These are phyloP conservation scores for Trichosporon sp. DNA, from an alignment of 1,284 basidiomycete species.

Conservation along the genomic window DNA sequence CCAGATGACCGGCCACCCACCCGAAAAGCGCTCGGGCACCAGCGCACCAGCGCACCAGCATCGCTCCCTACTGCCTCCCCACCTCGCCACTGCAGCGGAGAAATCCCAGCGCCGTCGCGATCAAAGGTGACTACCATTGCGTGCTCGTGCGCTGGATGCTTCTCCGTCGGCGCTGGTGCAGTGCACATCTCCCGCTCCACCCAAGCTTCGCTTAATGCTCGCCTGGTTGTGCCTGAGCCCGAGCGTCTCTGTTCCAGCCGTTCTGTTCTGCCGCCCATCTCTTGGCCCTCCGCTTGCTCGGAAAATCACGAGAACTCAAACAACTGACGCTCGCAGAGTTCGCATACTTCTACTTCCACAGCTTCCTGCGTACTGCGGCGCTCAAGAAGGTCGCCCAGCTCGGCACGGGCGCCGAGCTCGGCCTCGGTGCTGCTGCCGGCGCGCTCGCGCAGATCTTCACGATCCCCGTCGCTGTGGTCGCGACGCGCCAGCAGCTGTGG, in stretches of 20 bases:
- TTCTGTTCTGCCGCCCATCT: too few species aligned
- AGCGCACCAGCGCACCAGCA: too few species aligned
- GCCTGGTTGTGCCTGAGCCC: too few species aligned
- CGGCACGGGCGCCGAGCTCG: slow-evolving; percentile 74
- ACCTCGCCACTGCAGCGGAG: too few species aligned
- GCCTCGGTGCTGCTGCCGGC: slow-evolving; percentile 86
- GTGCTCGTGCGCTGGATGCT: background rate
- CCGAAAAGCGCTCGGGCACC: background rate
- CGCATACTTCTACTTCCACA: slow-evolving; percentile 99
- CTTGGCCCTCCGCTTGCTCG: too few species aligned
- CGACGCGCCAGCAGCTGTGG: slow-evolving; percentile 91
- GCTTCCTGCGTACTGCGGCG: slow-evolving; percentile 63
- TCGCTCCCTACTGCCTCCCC: background rate
- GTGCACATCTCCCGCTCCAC: too few species aligned
- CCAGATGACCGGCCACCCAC: background rate
- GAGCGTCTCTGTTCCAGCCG: too few species aligned
- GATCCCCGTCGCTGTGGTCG: slow-evolving; percentile 95
- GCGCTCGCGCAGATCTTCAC: slow-evolving; percentile 97
- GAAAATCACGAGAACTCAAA: too few species aligned
- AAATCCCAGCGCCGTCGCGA: background rate
- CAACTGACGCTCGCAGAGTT: slow-evolving; percentile 62
- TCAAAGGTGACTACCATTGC: background rate
- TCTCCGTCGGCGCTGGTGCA: background rate
- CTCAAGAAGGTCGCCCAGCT: slow-evolving; percentile 48
- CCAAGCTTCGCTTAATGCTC: background rate